Evolutionary conservation across 805 yeast species (phyloP).

Genomic region (Blastobotrys chiropterorum): DNA sequence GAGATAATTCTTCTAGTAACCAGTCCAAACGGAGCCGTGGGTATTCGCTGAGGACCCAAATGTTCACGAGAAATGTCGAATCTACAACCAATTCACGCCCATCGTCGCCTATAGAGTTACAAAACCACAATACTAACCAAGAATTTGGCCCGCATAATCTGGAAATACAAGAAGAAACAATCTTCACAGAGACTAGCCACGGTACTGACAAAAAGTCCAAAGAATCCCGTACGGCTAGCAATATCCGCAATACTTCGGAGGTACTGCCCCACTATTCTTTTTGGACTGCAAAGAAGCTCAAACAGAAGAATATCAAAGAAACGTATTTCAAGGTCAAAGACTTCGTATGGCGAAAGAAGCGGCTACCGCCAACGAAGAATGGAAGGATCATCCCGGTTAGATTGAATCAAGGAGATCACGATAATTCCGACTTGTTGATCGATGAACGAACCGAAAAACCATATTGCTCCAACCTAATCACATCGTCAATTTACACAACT

Average conservation of each 20-base stretch:
- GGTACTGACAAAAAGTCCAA: slow-evolving; percentile 2
- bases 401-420: no score
- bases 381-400: slow-evolving; percentile 76
- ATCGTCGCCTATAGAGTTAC: slow-evolving; percentile 31
- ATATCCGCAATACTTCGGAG: slow-evolving; percentile 10
- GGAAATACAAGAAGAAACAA: slow-evolving; percentile 12
- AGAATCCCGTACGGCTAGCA: not conserved
- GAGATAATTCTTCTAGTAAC: not conserved
- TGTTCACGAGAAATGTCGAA: slow-evolving; percentile 43
- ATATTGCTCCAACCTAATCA: slow-evolving; percentile 61
- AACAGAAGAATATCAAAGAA: not conserved
- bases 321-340: slow-evolving; percentile 12
- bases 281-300: slow-evolving; percentile 19
- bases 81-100: slow-evolving; percentile 9
- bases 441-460: slow-evolving; percentile 67
- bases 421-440: slow-evolving; percentile 39
- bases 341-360: slow-evolving; percentile 25
- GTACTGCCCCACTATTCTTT: slow-evolving; percentile 23
- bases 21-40: slow-evolving; percentile 37
- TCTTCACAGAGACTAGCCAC: slow-evolving; percentile 4
- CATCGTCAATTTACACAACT: slow-evolving; percentile 80
- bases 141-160: slow-evolving; percentile 1
- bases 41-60: slow-evolving; percentile 59
- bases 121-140: not conserved
- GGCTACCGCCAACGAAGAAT: slow-evolving; percentile 45